These are phyloP conservation scores for Pichia sp. DNA, from an alignment of 1,139 yeast species.

Conservation along the genomic window DNA sequence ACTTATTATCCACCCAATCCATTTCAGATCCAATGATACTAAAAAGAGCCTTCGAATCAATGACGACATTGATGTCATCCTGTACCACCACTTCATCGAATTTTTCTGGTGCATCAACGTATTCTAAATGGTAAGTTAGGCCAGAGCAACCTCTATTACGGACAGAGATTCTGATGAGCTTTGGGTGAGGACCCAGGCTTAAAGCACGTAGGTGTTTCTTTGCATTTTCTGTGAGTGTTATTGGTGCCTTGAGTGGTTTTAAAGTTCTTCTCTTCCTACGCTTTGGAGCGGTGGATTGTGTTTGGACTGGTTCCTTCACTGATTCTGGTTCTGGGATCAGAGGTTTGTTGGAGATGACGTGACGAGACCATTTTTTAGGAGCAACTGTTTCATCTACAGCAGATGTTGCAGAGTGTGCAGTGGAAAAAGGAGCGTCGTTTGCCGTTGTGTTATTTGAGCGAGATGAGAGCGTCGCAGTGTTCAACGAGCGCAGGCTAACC, in stretches of 20 bases:
- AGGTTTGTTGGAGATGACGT: conserved; percentile 15
- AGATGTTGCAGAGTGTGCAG: not conserved
- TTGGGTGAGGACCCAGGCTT: conserved; percentile 75
- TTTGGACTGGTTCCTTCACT: conserved; percentile 1
- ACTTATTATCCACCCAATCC: conserved; percentile 97
- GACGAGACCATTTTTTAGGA: conserved; percentile 22
- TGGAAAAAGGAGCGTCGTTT: not conserved
- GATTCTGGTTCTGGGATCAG: not conserved
- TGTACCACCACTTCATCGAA: conserved; percentile 91
- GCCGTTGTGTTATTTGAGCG: no score
- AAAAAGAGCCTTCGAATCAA: conserved; percentile 92
- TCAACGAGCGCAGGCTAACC: no score
- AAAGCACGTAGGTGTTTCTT: conserved; percentile 60
- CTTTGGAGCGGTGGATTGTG: conserved; percentile 15
- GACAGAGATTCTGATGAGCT: conserved; percentile 89
- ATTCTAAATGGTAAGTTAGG: conserved; percentile 81
- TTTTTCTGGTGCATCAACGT: conserved; percentile 82
- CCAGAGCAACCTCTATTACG: conserved; percentile 96
- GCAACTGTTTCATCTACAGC: not conserved
- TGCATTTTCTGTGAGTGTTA: conserved; percentile 70
- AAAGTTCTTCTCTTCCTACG: conserved; percentile 58
- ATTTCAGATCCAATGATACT: conserved; percentile 94
- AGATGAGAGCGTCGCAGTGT: no score
- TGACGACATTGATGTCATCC: conserved; percentile 87
- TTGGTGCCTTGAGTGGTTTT: conserved; percentile 83